Conservation (phyloP, 1,284 basidiomycete species). For the Cutaneotrichosporon mucoides region DNA sequence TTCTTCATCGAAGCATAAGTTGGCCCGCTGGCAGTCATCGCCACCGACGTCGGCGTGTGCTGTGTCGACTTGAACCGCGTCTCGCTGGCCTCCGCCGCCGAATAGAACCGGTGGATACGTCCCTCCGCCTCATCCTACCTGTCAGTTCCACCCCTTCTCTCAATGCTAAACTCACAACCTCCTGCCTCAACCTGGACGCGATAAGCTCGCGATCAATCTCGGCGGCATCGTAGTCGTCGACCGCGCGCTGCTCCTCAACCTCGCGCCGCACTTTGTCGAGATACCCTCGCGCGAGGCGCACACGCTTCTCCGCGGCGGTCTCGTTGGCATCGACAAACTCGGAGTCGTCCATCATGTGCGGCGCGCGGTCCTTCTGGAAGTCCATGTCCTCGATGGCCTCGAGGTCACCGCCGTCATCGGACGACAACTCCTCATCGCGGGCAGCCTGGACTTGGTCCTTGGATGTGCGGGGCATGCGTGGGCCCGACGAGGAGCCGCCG, state of each 20-base stretch:
- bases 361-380: conserved; percentile 51
- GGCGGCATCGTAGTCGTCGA: conserved; percentile 86
- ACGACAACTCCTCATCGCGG: conserved; percentile 66
- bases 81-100: neutral
- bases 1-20: conserved; percentile 69
- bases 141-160: too few relatives aligned
- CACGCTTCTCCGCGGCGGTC: conserved; percentile 89
- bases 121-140: conserved; percentile 46
- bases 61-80: conserved; percentile 13
- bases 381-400: conserved; percentile 69
- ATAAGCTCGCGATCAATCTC: conserved; percentile 91
- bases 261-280: conserved; percentile 73
- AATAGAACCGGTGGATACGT: conserved; percentile 53
- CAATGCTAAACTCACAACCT: conserved; percentile 56
- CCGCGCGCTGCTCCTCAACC: conserved; percentile 55
- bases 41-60: conserved; percentile 13
- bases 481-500: conserved; percentile 8
- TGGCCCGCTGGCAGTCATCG: conserved; percentile 7
- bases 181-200: conserved; percentile 79
- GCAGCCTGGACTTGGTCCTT: conserved; percentile 10
- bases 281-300: conserved; percentile 86
- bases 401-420: conserved; percentile 53
- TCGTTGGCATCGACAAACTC: conserved; percentile 63
- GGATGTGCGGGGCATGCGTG: conserved; percentile 8
- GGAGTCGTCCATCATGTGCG: conserved; percentile 65